Base-by-base conservation (phyloP, 208 protist species). In the Borovskyia barvae region DNA sequence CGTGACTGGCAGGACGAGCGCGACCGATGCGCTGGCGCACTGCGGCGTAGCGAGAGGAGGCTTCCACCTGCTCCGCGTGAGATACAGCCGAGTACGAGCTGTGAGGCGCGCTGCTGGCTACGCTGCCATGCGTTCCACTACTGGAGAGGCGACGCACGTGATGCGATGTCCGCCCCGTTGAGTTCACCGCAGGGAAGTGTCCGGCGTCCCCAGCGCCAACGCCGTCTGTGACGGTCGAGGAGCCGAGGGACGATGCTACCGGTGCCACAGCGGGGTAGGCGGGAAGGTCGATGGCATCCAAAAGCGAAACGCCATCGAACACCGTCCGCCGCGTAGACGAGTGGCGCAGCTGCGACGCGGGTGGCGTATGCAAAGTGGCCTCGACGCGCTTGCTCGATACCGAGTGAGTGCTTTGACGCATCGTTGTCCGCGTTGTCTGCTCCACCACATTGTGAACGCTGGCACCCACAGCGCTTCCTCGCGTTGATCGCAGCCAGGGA, bases 401-500 rank as follows among this genome's bases (percentile, higher is more conserved):
- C n/a, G n/a, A n/a, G n/a, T n/a, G n/a, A n/a, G n/a, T n/a, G n/a
- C n/a, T n/a, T n/a, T n/a, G n/a, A n/a, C n/a, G n/a, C n/a, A n/a
- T n/a, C n/a, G n/a, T n/a, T n/a, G n/a, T n/a, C n/a, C n/a, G n/a
- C n/a, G n/a, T n/a, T n/a, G n/a, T n/a, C n/a, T n/a, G n/a, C n/a
- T n/a, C n/a, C n/a, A n/a, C n/a, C n/a, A n/a, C n/a, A n/a, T n/a
- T n/a, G n/a, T n/a, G n/a, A n/a, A n/a, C n/a, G n/a, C n/a, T n/a
- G n/a, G n/a, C n/a, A n/a, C n/a, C n/a, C n/a, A n/a, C n/a, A n/a
- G n/a, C n/a, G n/a, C n/a, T n/a, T n/a, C n/a, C n/a, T n/a, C 14
- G 20, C 30, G 26, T 33, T 20, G 17, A 12, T 25, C 39, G 55
- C 42, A 94, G 66, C 85, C 87, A 94, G 11, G 70, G 57, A 60